Percentiles rank a stretch among this genome's conserved stretches.
These are phyloP conservation scores for Podaxis sp. DNA, from an alignment of 768 basidiomycete genomes.

Conservation along the genomic window DNA sequence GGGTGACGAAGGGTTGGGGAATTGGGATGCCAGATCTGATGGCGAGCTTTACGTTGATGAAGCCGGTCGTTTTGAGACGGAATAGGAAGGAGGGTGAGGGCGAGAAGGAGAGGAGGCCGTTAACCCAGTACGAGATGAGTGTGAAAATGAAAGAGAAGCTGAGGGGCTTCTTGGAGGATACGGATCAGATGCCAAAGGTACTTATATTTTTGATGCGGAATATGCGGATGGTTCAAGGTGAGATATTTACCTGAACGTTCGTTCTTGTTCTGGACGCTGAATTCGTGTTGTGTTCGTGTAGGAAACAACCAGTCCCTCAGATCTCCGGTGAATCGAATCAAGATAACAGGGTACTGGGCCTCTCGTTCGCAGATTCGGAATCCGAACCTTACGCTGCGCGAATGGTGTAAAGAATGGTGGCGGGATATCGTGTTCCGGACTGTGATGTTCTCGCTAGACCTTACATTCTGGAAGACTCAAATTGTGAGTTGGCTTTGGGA, in stretches of 20 bases:
- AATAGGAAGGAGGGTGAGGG: slow-evolving; percentile 26
- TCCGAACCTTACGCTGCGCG: slow-evolving; percentile 37
- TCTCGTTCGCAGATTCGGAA: slow-evolving; percentile 60
- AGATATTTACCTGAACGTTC: slow-evolving; percentile 1
- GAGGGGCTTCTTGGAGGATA: slow-evolving; percentile 67
- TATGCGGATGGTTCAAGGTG: slow-evolving; percentile 66
- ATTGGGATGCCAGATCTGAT: slow-evolving; percentile 70
- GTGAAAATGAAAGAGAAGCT: slow-evolving; percentile 66
- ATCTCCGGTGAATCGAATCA: slow-evolving; percentile 87
- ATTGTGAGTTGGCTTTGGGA: slow-evolving; percentile 49
- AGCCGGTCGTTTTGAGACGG: slow-evolving; percentile 48
- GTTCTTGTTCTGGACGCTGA: slow-evolving; percentile 19
- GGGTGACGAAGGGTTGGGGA: slow-evolving; percentile 61
- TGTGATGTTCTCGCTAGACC: slow-evolving; percentile 68
- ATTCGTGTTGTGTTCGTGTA: slow-evolving; percentile 23
- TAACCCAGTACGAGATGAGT: slow-evolving; percentile 70
- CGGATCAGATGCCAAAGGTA: slow-evolving; percentile 77
- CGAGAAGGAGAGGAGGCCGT: slow-evolving; percentile 28
- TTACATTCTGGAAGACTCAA: slow-evolving; percentile 66
- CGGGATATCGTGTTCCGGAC: slow-evolving; percentile 62
- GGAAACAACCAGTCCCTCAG: slow-evolving; percentile 83
- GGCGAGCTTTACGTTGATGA: slow-evolving; percentile 72
- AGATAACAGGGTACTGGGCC: slow-evolving; percentile 85
- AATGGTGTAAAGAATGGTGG: slow-evolving; percentile 52
- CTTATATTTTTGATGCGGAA: slow-evolving; percentile 76